Evolutionary conservation across 1,284 basidiomycete species (phyloP).

Genomic region (Sporisorium reilianum): DNA sequence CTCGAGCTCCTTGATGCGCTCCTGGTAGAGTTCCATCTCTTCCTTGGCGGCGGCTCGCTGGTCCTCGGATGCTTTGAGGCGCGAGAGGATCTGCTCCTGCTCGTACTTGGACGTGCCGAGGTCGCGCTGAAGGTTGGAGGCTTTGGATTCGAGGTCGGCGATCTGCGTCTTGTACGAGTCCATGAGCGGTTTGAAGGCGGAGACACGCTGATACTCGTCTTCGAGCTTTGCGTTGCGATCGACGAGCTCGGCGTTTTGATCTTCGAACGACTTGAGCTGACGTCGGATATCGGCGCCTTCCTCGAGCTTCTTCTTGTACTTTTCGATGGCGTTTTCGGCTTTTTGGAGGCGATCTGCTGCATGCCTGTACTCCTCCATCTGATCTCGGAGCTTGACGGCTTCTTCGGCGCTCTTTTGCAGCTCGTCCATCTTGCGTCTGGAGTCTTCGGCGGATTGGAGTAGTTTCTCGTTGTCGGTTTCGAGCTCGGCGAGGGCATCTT

Average conservation of each 20-base stretch:
- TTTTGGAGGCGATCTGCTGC: constrained; percentile 90
- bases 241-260: constrained; percentile 89
- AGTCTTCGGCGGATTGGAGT: constrained; percentile 30
- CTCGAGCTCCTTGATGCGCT: constrained; percentile 90
- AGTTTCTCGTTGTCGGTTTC: constrained; percentile 58
- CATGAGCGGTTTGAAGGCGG: constrained; percentile 87
- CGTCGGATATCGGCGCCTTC: constrained; percentile 89
- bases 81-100: constrained; percentile 51
- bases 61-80: constrained; percentile 72
- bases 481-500: constrained; percentile 59
- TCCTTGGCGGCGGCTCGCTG: constrained; percentile 84
- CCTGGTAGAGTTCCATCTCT: constrained; percentile 87
- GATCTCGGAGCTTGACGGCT: constrained; percentile 84
- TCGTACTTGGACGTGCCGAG: constrained; percentile 56
- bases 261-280: constrained; percentile 86
- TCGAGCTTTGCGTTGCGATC: constrained; percentile 91
- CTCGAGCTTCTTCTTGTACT: constrained; percentile 98
- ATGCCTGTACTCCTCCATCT: constrained; percentile 85
- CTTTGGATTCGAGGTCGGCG: constrained; percentile 81
- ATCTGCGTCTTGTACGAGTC: constrained; percentile 93
- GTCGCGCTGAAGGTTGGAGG: constrained; percentile 77
- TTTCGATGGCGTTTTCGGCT: constrained; percentile 96
- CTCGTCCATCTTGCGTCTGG: constrained; percentile 76
- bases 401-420: constrained; percentile 83
- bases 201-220: constrained; percentile 87